phyloP scores from a whole-genome alignment of 1,284 basidiomycete genomes.

The Rhodotorula sp. region DNA sequence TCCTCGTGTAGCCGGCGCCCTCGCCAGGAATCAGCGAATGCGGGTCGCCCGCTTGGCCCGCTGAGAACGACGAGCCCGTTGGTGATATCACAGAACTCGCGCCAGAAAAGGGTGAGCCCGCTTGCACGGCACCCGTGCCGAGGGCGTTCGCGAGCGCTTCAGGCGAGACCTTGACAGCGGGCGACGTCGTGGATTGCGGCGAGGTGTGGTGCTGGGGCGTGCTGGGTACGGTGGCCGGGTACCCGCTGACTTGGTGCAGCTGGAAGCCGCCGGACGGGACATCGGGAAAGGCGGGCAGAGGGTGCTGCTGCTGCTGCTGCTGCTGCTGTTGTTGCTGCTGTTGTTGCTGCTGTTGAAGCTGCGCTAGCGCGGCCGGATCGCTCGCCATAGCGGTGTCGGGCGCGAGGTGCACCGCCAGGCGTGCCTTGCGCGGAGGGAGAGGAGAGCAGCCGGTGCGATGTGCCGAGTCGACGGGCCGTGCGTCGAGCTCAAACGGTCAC shows the following conservation, averaged over 20 bases:
- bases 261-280: not conserved
- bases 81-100: constrained; percentile 22
- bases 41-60: constrained; percentile 1
- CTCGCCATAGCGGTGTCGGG: too few relatives aligned
- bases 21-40: not conserved
- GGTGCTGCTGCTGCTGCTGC: constrained; percentile 9
- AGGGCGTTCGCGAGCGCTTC: constrained; percentile 13
- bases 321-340: not conserved
- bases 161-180: constrained; percentile 25
- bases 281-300: not conserved
- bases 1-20: constrained; percentile 2
- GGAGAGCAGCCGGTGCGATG: too few relatives aligned
- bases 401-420: too few relatives aligned
- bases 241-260: not conserved
- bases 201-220: constrained; percentile 21
- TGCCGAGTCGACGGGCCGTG: too few relatives aligned
- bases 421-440: too few relatives aligned
- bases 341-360: not conserved
- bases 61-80: constrained; percentile 22
- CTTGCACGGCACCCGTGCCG: not conserved
- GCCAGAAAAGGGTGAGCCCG: constrained; percentile 22
- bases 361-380: not conserved
- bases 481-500: too few relatives aligned
- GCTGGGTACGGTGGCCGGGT: not conserved
- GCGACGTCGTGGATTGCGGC: constrained; percentile 6